A percentile compares a stretch with the other conserved stretches of the same genome.
phyloP scores from a whole-genome alignment of 2,329 filamentous ascomycete genomes.

The Paraphaeosphaeria sporulosa region DNA sequence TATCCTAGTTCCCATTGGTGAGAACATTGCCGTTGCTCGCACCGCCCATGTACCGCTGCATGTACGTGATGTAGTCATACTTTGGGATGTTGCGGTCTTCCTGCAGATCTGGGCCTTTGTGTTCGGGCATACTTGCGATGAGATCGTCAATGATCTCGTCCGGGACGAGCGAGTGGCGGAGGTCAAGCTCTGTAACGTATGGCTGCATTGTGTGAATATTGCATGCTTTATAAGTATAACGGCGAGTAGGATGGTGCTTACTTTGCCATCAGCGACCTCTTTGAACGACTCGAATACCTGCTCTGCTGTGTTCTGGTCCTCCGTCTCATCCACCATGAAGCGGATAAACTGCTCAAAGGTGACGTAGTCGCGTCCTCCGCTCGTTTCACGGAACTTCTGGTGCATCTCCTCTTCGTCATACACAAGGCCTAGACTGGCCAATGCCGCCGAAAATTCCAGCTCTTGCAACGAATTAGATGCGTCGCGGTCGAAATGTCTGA shows the following conservation, averaged over 20 bases:
- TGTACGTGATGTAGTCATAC: slow-evolving; percentile 96
- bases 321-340: slow-evolving; percentile 99
- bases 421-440: slow-evolving; percentile 93
- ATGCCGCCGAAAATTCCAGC: slow-evolving; percentile 92
- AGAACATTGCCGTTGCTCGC: slow-evolving; percentile 29
- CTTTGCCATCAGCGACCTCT: slow-evolving; percentile 96
- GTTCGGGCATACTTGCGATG: slow-evolving; percentile 82
- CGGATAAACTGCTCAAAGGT: slow-evolving; percentile 99
- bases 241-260: slow-evolving; percentile 40
- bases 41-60: slow-evolving; percentile 72
- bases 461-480: slow-evolving; percentile 89
- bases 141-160: slow-evolving; percentile 97
- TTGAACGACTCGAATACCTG: slow-evolving; percentile 98
- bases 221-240: too few species aligned
- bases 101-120: slow-evolving; percentile 84
- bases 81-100: slow-evolving; percentile 85
- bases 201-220: slow-evolving; percentile 58
- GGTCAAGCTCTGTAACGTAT: slow-evolving; percentile 97
- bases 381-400: slow-evolving; percentile 89
- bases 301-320: slow-evolving; percentile 98
- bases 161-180: slow-evolving; percentile 91
- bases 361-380: slow-evolving; percentile 77
- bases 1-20: slow-evolving; percentile 23
- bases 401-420: slow-evolving; percentile 99
- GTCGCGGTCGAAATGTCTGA: slow-evolving; percentile 96